Base-by-base conservation (phyloP, 2,329 filamentous ascomycete genomes). In the Aspergillus sergii region DNA sequence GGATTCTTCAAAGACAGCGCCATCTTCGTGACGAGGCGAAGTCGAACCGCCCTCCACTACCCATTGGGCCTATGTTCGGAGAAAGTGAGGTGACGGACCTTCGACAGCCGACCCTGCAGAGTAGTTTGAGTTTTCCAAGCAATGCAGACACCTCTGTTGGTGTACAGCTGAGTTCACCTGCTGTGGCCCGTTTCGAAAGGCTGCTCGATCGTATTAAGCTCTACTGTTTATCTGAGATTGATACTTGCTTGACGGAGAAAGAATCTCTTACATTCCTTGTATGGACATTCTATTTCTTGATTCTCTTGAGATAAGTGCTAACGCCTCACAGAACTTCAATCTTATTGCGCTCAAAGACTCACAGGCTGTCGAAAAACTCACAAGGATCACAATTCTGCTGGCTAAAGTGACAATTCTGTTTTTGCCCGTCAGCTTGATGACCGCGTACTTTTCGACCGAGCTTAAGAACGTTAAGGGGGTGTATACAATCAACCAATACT, bases 321-420 rank as follows among this genome's bases (percentile, higher is more conserved):
- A 71, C 28, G 10, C 10, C 48, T 12, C n/a, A 58, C 43, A 91
- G 88, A 92, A 92, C 74, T 93, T 93, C 82, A 92, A 91, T 74
- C 83, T 93, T 66, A 91, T 90, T 62, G 87, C 90, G 21, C 87
- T 92, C 71, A 92, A 91, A 73, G 89, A 93, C 75, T 91, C 89
- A 0, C 85, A 88, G 66, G 86, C 88, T 4, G 90, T 92, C 12
- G 90, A 91, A 63, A 85, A 88, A 23, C 83, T 93, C 23, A 92
- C 90, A 0, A 83, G 90, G 62, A 88, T 90, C 66, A 91, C 90
- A 4, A 87, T 92, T 5, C 79, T 93, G 6, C 82, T 93, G 12
- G 90, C 89, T 54, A 93, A 93, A 73, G 86, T 90, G 7, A 91
- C 88, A 14, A 90, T 93, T 46, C 81, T 93, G 58, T 93, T 93